Percentiles rank a stretch among this genome's conserved stretches.
Evolutionary conservation across 768 basidiomycete species (phyloP).

Genomic region (Podaxis rugospora): DNA sequence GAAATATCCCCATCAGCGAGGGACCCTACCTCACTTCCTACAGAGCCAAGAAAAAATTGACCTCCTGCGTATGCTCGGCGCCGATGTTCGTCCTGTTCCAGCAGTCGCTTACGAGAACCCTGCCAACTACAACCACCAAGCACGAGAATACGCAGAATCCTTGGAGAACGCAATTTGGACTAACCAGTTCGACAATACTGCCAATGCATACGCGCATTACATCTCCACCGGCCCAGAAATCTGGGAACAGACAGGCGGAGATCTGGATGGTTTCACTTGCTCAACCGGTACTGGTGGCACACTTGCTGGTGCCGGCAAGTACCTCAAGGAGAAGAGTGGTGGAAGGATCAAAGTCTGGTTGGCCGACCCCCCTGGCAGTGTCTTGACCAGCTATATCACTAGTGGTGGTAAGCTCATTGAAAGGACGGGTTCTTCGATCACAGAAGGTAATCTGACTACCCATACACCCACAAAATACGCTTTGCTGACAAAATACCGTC

Average conservation of each 20-base stretch:
- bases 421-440: conserved; percentile 82
- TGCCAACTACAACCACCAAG: conserved; percentile 96
- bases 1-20: background rate
- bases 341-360: conserved; percentile 88
- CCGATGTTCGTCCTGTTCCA: conserved; percentile 94
- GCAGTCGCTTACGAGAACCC: conserved; percentile 97
- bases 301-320: conserved; percentile 83
- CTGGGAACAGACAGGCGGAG: conserved; percentile 81
- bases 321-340: conserved; percentile 74
- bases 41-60: conserved; percentile 99
- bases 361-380: conserved; percentile 96
- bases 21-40: background rate
- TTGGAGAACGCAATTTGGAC: conserved; percentile 90
- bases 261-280: conserved; percentile 88
- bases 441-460: conserved; percentile 61
- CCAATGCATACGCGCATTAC: conserved; percentile 89
- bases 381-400: conserved; percentile 76
- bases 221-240: conserved; percentile 93
- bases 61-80: conserved; percentile 93
- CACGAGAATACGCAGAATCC: conserved; percentile 75
- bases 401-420: conserved; percentile 78
- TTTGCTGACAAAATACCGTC: conserved; percentile 1
- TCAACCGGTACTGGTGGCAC: conserved; percentile 96
- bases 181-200: conserved; percentile 95
- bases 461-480: background rate